Conservation (phyloP, 805 yeast genomes). For the Starmerella khaoyaiensis region DNA sequence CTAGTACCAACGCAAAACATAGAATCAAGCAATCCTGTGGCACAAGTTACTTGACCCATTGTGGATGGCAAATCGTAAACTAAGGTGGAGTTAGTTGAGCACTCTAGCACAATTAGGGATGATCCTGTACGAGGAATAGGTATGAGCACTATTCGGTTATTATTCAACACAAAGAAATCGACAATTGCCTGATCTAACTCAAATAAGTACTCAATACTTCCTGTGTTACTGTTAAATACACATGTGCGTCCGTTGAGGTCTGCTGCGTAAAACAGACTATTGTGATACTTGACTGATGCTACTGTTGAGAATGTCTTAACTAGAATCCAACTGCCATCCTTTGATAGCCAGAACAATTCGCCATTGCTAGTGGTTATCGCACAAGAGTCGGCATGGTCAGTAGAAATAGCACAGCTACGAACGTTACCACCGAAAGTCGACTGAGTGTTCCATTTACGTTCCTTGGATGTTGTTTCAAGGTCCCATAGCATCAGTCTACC, state of each 20-base stretch:
- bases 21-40: not conserved
- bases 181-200: slow-evolving; percentile 1
- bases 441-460: not conserved
- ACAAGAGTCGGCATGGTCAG: too few relatives aligned
- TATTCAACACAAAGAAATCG: slow-evolving; percentile 8
- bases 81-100: too few relatives aligned
- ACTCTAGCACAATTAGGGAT: not conserved
- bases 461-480: slow-evolving; percentile 10
- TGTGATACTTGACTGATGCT: slow-evolving; percentile 7
- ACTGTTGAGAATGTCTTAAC: slow-evolving; percentile 2
- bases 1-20: slow-evolving; percentile 11
- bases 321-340: not conserved
- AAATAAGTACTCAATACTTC: not conserved
- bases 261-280: slow-evolving; percentile 2
- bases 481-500: slow-evolving; percentile 63
- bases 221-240: not conserved
- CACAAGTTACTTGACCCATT: slow-evolving; percentile 1
- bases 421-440: not conserved
- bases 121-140: not conserved
- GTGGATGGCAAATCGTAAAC: not conserved
- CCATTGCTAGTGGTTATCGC: slow-evolving; percentile 1
- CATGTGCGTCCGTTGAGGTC: slow-evolving; percentile 6
- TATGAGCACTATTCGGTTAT: not conserved
- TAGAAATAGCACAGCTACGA: slow-evolving; percentile 1
- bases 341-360: not conserved